Evolutionary conservation across 1,139 yeast species (phyloP), one percentile per base, ranked within the genome.

Genomic region (Waltiozyma solani): DNA sequence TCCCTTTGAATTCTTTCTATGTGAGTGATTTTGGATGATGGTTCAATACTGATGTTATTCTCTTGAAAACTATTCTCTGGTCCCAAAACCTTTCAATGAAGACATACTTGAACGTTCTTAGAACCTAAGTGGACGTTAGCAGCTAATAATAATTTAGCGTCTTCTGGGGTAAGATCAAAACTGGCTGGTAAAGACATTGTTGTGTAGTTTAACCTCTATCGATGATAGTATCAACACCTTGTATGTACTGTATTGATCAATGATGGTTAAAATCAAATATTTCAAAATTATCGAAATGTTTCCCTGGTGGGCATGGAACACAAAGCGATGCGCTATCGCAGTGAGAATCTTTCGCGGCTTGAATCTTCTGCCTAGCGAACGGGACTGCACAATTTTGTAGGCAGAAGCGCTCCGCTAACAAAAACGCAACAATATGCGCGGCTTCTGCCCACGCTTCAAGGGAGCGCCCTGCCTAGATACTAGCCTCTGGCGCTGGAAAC

Each of bases 111-210:
- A 69, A 91, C 95, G 86, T 93, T 93, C 87, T 91, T 91, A 68
- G 97, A 81, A 71, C 99, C 99, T 71, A 91, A 84, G 81, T 93
- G 99, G 64, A 83, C 91, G 86, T 91, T 91, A 71, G 99, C 99
- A 69, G 99, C 97, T 76, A 93, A 82, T 75, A 93, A 82, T 71
- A 91, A 86, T 81, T 91, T 93, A 77, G 96, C 95, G 76, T 91
- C 98, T 77, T 89, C 96, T 73, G 93, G 89, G 71, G 96, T 80
- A 71, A 79, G 78, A 60, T 65, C 91, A 73, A 84, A 84, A 68
- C 89, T 78, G 74, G 85, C 86, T 71, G 85, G 86, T 71, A 76
- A 73, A 66, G 93, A 81, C 93, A 82, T 82, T 56, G 54, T 64
- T 54, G 50, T 50, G 32, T 44, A 45, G 43, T 44, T 32, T 40